These are phyloP conservation scores for Dioscorea dumetorum DNA, from an alignment of 106 monocot genomes.

Conservation along the genomic window DNA sequence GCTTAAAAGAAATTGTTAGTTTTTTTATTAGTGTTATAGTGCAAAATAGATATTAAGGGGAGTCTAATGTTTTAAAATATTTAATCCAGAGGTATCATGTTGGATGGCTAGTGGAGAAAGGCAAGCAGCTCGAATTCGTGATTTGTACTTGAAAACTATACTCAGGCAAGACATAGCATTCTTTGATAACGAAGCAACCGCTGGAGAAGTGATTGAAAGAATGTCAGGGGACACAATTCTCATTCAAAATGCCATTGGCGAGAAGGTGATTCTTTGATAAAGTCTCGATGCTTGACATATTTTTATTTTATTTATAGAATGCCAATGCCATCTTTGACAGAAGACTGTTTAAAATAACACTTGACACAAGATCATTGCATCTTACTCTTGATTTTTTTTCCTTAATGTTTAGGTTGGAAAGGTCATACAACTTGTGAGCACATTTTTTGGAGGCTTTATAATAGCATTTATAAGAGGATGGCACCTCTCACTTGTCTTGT, in stretches of 20 bases:
- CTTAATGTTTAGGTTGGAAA: slow-evolving; percentile 39
- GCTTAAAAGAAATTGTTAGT: no score
- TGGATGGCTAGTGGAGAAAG: slow-evolving; percentile 85
- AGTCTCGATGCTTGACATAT: background rate
- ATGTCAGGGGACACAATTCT: slow-evolving; percentile 78
- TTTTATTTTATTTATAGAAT: background rate
- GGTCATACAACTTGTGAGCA: slow-evolving; percentile 53
- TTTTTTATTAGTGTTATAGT: no score
- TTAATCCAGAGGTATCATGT: slow-evolving; percentile 53
- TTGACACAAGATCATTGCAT: background rate
- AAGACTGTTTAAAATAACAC: no score
- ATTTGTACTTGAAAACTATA: slow-evolving; percentile 53
- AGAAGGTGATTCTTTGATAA: slow-evolving; percentile 38
- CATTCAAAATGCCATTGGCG: slow-evolving; percentile 80
- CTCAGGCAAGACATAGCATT: slow-evolving; percentile 75
- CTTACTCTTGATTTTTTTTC: background rate
- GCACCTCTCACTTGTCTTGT: slow-evolving; percentile 70
- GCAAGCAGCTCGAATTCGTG: slow-evolving; percentile 63
- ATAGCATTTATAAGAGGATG: slow-evolving; percentile 65
- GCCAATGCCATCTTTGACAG: no score
- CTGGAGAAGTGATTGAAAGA: slow-evolving; percentile 67
- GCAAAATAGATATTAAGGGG: no score
- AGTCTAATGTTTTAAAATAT: no score
- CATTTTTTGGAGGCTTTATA: slow-evolving; percentile 62
- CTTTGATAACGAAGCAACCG: slow-evolving; percentile 66